These are phyloP conservation scores for Colletotrichum sp. DNA, from an alignment of 2,329 filamentous ascomycete species.

Conservation along the genomic window DNA sequence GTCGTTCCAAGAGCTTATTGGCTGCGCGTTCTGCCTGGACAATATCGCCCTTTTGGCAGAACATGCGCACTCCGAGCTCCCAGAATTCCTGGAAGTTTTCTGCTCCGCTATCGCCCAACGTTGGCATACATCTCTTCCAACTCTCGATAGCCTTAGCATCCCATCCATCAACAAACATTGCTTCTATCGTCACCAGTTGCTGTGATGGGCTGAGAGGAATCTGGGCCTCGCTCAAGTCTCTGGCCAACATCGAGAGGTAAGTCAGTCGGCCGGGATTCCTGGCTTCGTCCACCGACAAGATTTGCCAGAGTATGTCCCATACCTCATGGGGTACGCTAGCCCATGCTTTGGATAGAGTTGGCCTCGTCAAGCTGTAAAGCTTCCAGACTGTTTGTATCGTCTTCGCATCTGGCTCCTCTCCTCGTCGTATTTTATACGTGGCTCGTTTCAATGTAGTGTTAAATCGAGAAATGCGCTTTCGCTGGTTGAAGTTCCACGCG, in stretches of 20 bases:
- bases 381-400: slow-evolving; percentile 51
- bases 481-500: slow-evolving; percentile 41
- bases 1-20: slow-evolving; percentile 55
- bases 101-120: slow-evolving; percentile 51
- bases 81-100: slow-evolving; percentile 60
- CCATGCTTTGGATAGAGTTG: slow-evolving; percentile 50
- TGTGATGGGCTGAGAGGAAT: slow-evolving; percentile 60
- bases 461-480: slow-evolving; percentile 41
- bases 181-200: slow-evolving; percentile 71
- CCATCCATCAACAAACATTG: slow-evolving; percentile 68
- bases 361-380: slow-evolving; percentile 52
- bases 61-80: slow-evolving; percentile 71
- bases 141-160: slow-evolving; percentile 64
- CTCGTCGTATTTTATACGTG: slow-evolving; percentile 31
- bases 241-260: slow-evolving; percentile 65
- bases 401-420: slow-evolving; percentile 28
- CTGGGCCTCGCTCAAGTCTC: slow-evolving; percentile 69
- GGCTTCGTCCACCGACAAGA: slow-evolving; percentile 58
- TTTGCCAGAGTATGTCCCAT: slow-evolving; percentile 71
- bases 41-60: slow-evolving; percentile 62
- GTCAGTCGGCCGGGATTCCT: slow-evolving; percentile 61
- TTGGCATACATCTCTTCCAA: slow-evolving; percentile 64
- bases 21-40: slow-evolving; percentile 63
- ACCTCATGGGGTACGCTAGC: slow-evolving; percentile 62
- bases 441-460: slow-evolving; percentile 35